Evolutionary conservation across 78 protist genomes (phyloP), one percentile per base, ranked within the genome.

Genomic region (Dictyostelium firmibasis): DNA sequence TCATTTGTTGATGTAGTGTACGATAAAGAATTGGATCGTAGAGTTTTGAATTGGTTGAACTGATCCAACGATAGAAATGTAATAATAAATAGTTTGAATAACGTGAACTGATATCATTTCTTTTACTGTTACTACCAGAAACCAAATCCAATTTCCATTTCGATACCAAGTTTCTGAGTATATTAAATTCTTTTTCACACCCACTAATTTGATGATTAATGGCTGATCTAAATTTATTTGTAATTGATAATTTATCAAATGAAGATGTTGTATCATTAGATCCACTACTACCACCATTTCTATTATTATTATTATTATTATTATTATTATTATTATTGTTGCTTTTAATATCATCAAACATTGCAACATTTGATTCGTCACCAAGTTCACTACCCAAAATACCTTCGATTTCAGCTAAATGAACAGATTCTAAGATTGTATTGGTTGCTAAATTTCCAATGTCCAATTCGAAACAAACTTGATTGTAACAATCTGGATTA

Each of bases 51-150:
- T 70, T 10, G 25, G 97, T 95, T 23, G 86, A 74, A 9, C 91
- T 43, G 20, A 98, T 82, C 99, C 99, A 98, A 16, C 98, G 94
- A 77, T 96, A 98, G 64, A 97, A 97, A 82, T 97, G 97, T 18
- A 78, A 27, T 64, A 97, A 91, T 31, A 96, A 92, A 7, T 27
- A 14, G 14, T 97, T 97, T 2, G 99, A 97, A 35, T 57, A 82
- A n/a, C 38, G 47, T 38, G 70, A 20, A 33, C n/a, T 16, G 9
- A 82, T 31, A 16, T 44, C 5, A 9, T 3, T 33, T 53, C 88
- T 88, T 76, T 75, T 60, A 38, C 85, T 72, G 10, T 27, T 69
- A 10, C 77, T 41, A 23, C 95, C 95, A 13, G 78, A 44, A 25
- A 91, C 94, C 5, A 87, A 64, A 57, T 91, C 94, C 4, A 57